Percentiles rank a stretch among this genome's conserved stretches.
Evolutionary conservation across 1,284 basidiomycete species (phyloP).

Genomic region (Irpex rosettiformis): DNA sequence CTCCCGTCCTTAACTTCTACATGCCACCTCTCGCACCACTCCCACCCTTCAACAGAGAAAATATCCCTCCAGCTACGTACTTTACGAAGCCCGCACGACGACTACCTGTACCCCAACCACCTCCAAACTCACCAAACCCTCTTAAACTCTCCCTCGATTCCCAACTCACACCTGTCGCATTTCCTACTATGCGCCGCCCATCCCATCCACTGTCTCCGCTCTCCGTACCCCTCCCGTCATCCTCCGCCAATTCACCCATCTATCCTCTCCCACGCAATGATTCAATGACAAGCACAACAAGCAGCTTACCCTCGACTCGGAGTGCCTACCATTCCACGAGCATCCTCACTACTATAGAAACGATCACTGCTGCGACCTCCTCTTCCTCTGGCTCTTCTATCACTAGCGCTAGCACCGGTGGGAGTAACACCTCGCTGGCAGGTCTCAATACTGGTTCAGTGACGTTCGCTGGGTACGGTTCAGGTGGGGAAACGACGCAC

Average conservation of each 20-base stretch:
- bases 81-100: not conserved
- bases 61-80: not conserved
- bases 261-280: not conserved
- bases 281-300: not conserved
- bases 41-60: not conserved
- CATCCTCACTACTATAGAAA: not conserved
- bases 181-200: not conserved
- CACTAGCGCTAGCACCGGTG: not conserved
- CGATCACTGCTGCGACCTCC: not conserved
- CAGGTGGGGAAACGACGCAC: not conserved
- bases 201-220: not conserved
- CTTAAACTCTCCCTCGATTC: not conserved
- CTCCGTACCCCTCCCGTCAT: not conserved
- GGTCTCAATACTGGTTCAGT: not conserved
- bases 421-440: not conserved
- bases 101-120: not conserved
- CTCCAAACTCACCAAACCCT: not conserved
- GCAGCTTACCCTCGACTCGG: not conserved
- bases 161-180: not conserved
- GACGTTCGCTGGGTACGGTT: not conserved
- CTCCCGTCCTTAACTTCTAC: conserved; percentile 4
- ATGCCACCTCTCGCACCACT: conserved; percentile 6
- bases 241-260: not conserved
- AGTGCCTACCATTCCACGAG: not conserved
- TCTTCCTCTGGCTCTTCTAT: not conserved